Percentiles rank a stretch among this genome's conserved stretches.
phyloP scores from a whole-genome alignment of 441 rosid species.

The Cnidoscolus chayamansa region DNA sequence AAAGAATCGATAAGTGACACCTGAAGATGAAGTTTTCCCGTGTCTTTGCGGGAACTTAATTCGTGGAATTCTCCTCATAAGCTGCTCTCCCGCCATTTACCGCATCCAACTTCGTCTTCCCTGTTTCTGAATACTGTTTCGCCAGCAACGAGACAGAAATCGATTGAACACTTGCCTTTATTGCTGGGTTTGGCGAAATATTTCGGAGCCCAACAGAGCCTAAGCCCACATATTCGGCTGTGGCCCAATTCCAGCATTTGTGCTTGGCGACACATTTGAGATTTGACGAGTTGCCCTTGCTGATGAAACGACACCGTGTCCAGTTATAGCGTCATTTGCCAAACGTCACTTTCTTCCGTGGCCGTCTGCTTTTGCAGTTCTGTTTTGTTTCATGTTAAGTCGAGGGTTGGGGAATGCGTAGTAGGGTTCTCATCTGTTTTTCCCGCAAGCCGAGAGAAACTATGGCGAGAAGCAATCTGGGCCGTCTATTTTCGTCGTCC shows the following conservation, averaged over 20 bases:
- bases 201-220: neutral
- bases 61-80: conserved; percentile 62
- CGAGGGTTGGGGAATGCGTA: too few species aligned
- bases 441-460: neutral
- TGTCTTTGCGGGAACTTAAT: conserved; percentile 70
- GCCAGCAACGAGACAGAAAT: too few species aligned
- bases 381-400: neutral
- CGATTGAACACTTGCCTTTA: neutral
- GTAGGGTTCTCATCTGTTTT: neutral
- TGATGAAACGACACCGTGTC: too few species aligned
- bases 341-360: neutral
- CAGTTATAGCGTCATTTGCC: neutral
- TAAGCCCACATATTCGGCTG: neutral
- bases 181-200: too few species aligned
- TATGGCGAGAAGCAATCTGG: conserved; percentile 35
- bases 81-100: conserved; percentile 25
- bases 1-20: conserved; percentile 18
- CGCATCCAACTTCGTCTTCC: conserved; percentile 10
- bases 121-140: neutral
- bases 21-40: conserved; percentile 35
- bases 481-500: conserved; percentile 30
- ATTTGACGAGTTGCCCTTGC: neutral
- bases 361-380: neutral
- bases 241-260: neutral
- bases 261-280: neutral